Percentiles rank a stretch among this genome's conserved stretches.
phyloP scores from a whole-genome alignment of 1,139 yeast species.

The Casaregolazyma lundiana region DNA sequence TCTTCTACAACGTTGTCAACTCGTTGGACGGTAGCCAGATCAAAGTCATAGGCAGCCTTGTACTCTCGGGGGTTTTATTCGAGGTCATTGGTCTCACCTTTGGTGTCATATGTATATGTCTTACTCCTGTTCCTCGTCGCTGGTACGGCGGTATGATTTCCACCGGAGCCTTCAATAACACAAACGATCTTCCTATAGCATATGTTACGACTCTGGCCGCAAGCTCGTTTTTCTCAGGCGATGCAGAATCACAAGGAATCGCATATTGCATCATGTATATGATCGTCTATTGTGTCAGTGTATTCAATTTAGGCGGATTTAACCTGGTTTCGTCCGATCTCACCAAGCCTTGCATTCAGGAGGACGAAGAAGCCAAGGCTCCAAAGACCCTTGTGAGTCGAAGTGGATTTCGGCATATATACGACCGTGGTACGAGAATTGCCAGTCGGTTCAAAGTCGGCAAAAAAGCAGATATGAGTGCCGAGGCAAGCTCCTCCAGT shows the following conservation, averaged over 20 bases:
- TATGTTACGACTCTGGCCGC: conserved; percentile 73
- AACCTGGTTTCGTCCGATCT: conserved; percentile 47
- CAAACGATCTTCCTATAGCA: conserved; percentile 85
- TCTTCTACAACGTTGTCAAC: conserved; percentile 69
- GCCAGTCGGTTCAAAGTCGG: background rate
- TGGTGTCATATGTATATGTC: conserved; percentile 30
- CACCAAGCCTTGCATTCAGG: background rate
- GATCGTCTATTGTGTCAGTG: conserved; percentile 63
- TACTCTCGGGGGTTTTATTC: conserved; percentile 55
- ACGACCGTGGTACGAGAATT: background rate
- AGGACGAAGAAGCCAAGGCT: background rate
- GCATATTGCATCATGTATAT: conserved; percentile 81
- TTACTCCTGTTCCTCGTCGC: conserved; percentile 54
- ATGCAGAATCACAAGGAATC: conserved; percentile 70
- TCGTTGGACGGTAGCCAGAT: conserved; percentile 69
- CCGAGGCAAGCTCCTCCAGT: no score
- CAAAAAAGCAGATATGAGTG: no score
- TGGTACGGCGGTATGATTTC: conserved; percentile 77
- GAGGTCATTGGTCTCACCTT: conserved; percentile 30
- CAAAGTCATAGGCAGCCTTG: conserved; percentile 68
- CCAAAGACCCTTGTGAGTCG: no score
- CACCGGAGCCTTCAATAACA: conserved; percentile 60
- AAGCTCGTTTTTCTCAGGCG: conserved; percentile 54
- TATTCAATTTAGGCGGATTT: conserved; percentile 75
- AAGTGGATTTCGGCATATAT: background rate